Evolutionary conservation across 768 basidiomycete species (phyloP), one percentile per base, ranked within the genome.

Genomic region (Tulasnella sp.): DNA sequence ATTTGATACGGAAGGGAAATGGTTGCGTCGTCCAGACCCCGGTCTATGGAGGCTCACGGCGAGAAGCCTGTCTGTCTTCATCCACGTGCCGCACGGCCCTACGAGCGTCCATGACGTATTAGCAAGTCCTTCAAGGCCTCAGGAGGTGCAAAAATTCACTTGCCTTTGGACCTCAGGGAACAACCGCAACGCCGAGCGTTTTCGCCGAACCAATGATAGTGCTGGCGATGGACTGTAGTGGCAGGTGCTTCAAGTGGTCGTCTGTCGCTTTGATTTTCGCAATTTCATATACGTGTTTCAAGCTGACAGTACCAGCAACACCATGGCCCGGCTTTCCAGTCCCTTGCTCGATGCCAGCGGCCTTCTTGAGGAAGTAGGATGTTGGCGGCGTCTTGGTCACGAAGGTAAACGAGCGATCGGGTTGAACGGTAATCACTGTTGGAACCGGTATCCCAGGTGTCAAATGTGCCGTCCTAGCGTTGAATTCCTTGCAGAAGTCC

Each of bases 401-500:
- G 85, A 99, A 99, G 71, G 91, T 89, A 86, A 99, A 99, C 74
- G 96, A 89, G 78, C 96, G 91, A 86, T 99, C 97, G 74, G 97
- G 93, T 80, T 94, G 91, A 77, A 99, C 91, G 75, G 90, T 93
- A 81, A 99, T 96, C 78, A 91, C 84, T n/a, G 96, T 97, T 12
- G 97, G 97, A 49, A 89, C 89, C 8, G 97, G 97, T 12, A 92
- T 88, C 42, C 94, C 94, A 22, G 91, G 90, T 78, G 90, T 88
- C 45, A 97, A 87, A 82, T 94, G 91, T 39, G 93, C 91, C 25
- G 97, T 98, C 79, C 91, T 91, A n/a, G 97, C 96, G 82, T 99
- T 99, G 86, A 99, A 99, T 83, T 99, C 96, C 83, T 98, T 99
- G 87, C 96, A 97, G 82, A 99, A 99, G 85, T 99, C 97, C 93